A percentile compares a stretch with the other conserved stretches of the same genome.
Evolutionary conservation across 139 green algal species (phyloP).

Genomic region (Chlorella ohadii): DNA sequence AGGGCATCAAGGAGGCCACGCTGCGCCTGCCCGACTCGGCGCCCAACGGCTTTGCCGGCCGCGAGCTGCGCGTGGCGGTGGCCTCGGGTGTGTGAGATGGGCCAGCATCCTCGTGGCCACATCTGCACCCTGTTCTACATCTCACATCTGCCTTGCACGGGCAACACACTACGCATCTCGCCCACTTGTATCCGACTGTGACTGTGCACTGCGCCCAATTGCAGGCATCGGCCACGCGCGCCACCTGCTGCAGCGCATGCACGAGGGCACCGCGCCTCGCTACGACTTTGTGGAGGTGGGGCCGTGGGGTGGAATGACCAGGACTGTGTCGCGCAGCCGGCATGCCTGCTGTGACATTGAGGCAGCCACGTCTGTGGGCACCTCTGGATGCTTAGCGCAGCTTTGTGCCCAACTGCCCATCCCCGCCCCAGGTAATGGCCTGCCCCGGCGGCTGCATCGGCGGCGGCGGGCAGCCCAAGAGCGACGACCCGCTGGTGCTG

Average conservation of each 20-base stretch:
- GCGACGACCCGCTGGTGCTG: conserved; percentile 60
- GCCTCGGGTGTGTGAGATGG: conserved; percentile 60
- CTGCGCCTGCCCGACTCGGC: conserved; percentile 47
- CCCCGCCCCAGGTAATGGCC: conserved; percentile 51
- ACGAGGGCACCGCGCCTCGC: conserved; percentile 12
- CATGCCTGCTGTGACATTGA: too few relatives aligned
- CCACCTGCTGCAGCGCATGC: conserved; percentile 65
- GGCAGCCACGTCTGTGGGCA: too few relatives aligned
- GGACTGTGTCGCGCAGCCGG: too few relatives aligned
- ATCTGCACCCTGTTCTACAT: too few relatives aligned
- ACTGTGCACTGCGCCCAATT: too few relatives aligned
- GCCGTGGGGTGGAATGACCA: neutral
- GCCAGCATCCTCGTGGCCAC: too few relatives aligned
- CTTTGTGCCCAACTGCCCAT: too few relatives aligned
- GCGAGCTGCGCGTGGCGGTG: conserved; percentile 63
- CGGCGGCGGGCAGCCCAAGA: conserved; percentile 74
- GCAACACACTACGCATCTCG: too few relatives aligned
- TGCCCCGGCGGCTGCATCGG: conserved; percentile 64
- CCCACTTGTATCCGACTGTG: too few relatives aligned
- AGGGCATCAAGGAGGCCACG: conserved; percentile 62
- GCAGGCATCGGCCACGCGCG: conserved; percentile 69
- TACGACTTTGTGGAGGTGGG: conserved; percentile 70
- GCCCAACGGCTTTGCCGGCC: neutral
- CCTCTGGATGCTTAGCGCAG: too few relatives aligned
- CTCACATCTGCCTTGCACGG: too few relatives aligned